Evolutionary conservation across 2,329 filamentous ascomycete genomes (phyloP), one percentile per base, ranked within the genome.

Genomic region (Hypoxylon sp.): DNA sequence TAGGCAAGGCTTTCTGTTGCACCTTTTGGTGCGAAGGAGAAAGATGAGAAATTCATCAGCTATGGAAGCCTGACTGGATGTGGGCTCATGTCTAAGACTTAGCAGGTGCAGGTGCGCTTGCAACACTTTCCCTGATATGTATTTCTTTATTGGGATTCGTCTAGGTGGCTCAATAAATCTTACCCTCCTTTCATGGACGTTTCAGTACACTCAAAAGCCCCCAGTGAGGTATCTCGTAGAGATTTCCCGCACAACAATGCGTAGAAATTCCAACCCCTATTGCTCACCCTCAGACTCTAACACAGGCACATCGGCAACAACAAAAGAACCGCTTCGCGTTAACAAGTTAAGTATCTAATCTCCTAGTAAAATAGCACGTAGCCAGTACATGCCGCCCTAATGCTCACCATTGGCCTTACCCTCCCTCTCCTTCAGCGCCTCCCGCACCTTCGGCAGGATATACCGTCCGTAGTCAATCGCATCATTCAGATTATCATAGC

Each of bases 401-500:
- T 65, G 40, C 27, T 58, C 46, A 10, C 68, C 68, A 17, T 74
- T 72, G 14, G 64, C 33, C 11, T 50, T 31, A 5, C 25, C 22
- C 46, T 74, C 74, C 37, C 76, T 70, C 66, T 73, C 73, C 60
- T 75, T 69, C 72, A 78, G 58, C 27, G 59, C 82, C 22, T 75
- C 79, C 0, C 85, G 79, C 1, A 89, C 86, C 14, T 70, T 76
- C 0, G 87, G 87, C 67, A 89, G 72, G 2, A 90, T 80, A 72
- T 85, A 85, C 0, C 86, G 81, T 1, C 87, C 87, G 72, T 89
- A 89, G 70, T 89, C 87, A 59, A 89, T 83, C 0, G 85, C 85
- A 75, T 89, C 87, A 64, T 88, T 87, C 35, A 88, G 77, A 72
- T 89, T 89, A 69, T 89, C 88, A 69, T 89, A 90, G 0, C 87